A percentile compares a stretch with the other conserved stretches of the same genome.
Conservation (phyloP, 148 eudicot genomes). For the Fagopyrum esculentum region DNA sequence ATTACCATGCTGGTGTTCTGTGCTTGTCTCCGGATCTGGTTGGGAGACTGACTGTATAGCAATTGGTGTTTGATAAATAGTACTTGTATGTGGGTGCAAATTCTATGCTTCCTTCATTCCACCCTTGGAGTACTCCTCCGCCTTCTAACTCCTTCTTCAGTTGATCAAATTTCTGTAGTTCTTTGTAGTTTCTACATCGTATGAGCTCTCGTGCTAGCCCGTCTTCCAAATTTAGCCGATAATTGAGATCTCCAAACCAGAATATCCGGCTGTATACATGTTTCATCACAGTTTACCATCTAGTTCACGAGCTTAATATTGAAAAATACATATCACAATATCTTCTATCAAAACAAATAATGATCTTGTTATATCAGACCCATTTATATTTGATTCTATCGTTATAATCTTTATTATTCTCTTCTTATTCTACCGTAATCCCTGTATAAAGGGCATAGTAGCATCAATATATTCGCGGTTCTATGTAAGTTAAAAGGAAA, state of each 20-base stretch:
- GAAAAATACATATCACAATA: neutral
- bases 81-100: slow-evolving; percentile 68
- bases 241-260: slow-evolving; percentile 72
- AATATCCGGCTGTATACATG: slow-evolving; percentile 42
- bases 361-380: no score
- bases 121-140: slow-evolving; percentile 57
- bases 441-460: no score
- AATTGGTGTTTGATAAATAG: slow-evolving; percentile 36
- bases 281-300: neutral
- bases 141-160: slow-evolving; percentile 37
- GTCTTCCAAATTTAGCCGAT: slow-evolving; percentile 46
- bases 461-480: no score
- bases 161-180: slow-evolving; percentile 54
- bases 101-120: slow-evolving; percentile 52
- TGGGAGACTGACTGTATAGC: slow-evolving; percentile 41
- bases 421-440: no score
- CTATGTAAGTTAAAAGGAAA: no score
- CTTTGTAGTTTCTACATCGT: slow-evolving; percentile 31
- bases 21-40: slow-evolving; percentile 54
- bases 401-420: no score
- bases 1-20: slow-evolving; percentile 63
- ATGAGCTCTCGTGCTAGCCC: slow-evolving; percentile 46
- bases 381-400: no score
- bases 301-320: neutral
- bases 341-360: neutral